Evolutionary conservation across 345 rosid genomes (phyloP), one percentile per base, ranked within the genome.

Genomic region (Cardamine occulta): DNA sequence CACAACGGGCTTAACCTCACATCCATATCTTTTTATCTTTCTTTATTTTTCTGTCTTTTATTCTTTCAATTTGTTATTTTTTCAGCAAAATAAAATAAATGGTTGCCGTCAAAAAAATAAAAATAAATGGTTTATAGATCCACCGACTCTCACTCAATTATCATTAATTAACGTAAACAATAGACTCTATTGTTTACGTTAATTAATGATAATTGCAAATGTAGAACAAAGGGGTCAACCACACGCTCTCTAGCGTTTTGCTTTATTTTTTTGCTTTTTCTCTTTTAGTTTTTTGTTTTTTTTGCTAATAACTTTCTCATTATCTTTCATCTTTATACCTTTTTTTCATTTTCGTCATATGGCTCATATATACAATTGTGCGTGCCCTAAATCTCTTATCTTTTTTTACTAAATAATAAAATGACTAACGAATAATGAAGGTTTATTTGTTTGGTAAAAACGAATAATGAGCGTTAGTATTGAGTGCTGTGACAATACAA

Each of bases 71-170:
- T 54, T 11, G 42, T 39, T 10, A 39, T 3, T 28, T 47, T 42
- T 68, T n/a, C 4, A 21, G 44, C 37, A 26, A 24, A 58, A 37
- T 0, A 66, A 45, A 12, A 58, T 23, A 24, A 59, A 59, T 59
- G 7, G 32, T 19, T 19, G 19, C 19, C 19, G 19, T 19, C 0
- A 19, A 19, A 19, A 19, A 19, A 19, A n/a, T n/a, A n/a, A 66
- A 45, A 12, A 58, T 23, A 24, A 59, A 59, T 59, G 1, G 32
- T 29, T 21, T 37, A 52, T 51, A 37, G 29, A 29, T 51, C 79
- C 79, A 75, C 79, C 79, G 79, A 75, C 74, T 75, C n/a, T 65
- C 10, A 31, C 1, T n/a, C n/a, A n/a, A n/a, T n/a, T n/a, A n/a
- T n/a, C n/a, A n/a, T n/a, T n/a, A n/a, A n/a, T n/a, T n/a, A n/a